These are phyloP conservation scores for Xerocomellus intermedius DNA, from an alignment of 768 basidiomycete species.

Conservation along the genomic window DNA sequence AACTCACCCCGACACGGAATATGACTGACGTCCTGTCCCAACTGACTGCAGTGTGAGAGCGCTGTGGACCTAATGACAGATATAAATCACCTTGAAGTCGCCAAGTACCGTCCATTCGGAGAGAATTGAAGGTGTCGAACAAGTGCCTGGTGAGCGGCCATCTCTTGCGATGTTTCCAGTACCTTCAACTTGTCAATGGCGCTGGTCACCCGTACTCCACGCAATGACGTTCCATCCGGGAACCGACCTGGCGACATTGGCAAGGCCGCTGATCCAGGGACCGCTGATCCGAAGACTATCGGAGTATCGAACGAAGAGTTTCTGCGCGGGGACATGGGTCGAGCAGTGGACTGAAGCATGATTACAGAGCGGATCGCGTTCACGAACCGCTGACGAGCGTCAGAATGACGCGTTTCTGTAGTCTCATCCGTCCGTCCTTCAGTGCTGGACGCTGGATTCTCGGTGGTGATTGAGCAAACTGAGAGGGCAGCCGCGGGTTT, in stretches of 20 bases:
- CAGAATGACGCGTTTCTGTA: constrained; percentile 23
- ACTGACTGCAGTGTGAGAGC: constrained; percentile 26
- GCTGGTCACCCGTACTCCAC: constrained; percentile 39
- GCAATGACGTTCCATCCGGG: constrained; percentile 35
- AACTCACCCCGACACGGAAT: constrained; percentile 46
- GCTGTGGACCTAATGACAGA: not conserved
- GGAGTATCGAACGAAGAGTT: constrained; percentile 31
- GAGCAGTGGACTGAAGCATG: constrained; percentile 39
- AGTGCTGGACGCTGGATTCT: constrained; percentile 27
- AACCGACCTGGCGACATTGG: constrained; percentile 32
- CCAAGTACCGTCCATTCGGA: constrained; percentile 51
- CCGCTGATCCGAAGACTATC: constrained; percentile 19
- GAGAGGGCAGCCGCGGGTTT: constrained; percentile 26
- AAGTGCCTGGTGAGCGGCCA: constrained; percentile 47
- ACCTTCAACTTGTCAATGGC: constrained; percentile 43
- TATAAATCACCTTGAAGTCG: constrained; percentile 46
- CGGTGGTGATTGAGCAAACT: constrained; percentile 23
- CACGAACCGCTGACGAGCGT: constrained; percentile 38
- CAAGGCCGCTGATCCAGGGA: constrained; percentile 17
- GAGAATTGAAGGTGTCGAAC: constrained; percentile 57
- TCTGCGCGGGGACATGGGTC: constrained; percentile 31
- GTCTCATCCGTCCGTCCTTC: constrained; percentile 31
- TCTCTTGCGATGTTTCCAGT: constrained; percentile 40
- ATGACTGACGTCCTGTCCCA: constrained; percentile 54
- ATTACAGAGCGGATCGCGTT: constrained; percentile 48